Evolutionary conservation across 257 asterid genomes (phyloP).

Genomic region (Paraleonurus japonicus): DNA sequence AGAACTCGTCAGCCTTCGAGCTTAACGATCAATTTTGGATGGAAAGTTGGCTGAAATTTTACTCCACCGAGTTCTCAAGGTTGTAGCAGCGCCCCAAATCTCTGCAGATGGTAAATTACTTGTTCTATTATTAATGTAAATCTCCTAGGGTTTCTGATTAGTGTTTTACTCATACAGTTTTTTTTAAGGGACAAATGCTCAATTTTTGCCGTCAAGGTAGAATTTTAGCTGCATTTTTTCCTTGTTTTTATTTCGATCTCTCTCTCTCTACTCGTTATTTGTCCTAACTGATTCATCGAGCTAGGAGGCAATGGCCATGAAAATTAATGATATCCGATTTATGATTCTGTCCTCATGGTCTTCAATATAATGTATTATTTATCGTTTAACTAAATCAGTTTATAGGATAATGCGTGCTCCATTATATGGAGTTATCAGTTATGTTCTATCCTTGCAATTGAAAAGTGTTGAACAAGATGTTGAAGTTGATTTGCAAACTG

Average conservation of each 20-base stretch:
- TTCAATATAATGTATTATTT: not conserved
- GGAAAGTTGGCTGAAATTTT: slow-evolving; percentile 11
- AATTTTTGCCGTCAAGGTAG: slow-evolving; percentile 1
- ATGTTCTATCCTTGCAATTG: not conserved
- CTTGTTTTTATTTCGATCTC: not conserved
- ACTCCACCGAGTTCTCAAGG: slow-evolving; percentile 9
- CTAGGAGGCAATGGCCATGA: not conserved
- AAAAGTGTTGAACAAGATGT: not conserved
- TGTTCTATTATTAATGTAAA: not conserved
- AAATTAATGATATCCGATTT: not conserved
- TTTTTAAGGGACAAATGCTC: not conserved
- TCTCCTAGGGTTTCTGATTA: slow-evolving; percentile 33
- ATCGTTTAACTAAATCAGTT: not conserved
- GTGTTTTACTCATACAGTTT: not conserved
- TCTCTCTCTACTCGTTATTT: not conserved
- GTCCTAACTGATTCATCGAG: not conserved
- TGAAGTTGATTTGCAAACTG: slow-evolving; percentile 1
- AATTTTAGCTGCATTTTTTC: slow-evolving; percentile 18
- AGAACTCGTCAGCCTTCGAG: slow-evolving; percentile 27
- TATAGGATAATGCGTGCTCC: not conserved
- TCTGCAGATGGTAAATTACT: slow-evolving; percentile 17
- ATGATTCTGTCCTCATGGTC: not conserved
- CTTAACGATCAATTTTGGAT: slow-evolving; percentile 24
- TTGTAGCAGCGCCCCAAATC: not conserved
- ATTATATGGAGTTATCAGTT: not conserved